Evolutionary conservation across 1,139 yeast species (phyloP).

Genomic region (Suhomyces panamericanus): DNA sequence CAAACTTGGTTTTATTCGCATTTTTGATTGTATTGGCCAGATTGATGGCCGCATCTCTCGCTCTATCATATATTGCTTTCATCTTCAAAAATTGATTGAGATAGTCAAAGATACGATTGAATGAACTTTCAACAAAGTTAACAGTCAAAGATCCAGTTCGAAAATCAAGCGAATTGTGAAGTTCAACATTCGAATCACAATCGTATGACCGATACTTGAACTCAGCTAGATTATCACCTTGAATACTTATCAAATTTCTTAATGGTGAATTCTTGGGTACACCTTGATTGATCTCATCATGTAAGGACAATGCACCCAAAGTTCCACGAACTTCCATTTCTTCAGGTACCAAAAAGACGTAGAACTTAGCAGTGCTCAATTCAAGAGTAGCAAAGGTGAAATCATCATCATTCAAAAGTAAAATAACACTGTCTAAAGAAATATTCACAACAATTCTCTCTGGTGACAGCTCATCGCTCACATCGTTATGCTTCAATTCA

Average conservation of each 20-base stretch:
- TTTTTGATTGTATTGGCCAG: slow-evolving; percentile 67
- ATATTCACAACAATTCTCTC: slow-evolving; percentile 72
- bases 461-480: slow-evolving; percentile 56
- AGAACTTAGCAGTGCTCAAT: slow-evolving; percentile 71
- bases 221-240: slow-evolving; percentile 82
- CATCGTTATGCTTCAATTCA: slow-evolving; percentile 62
- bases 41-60: slow-evolving; percentile 77
- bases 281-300: slow-evolving; percentile 73
- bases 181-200: slow-evolving; percentile 51
- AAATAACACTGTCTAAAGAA: slow-evolving; percentile 68
- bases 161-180: slow-evolving; percentile 61
- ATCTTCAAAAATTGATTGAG: slow-evolving; percentile 75
- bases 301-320: slow-evolving; percentile 77
- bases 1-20: slow-evolving; percentile 66
- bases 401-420: slow-evolving; percentile 82
- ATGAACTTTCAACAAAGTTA: slow-evolving; percentile 79
- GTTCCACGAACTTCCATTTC: slow-evolving; percentile 73
- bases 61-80: slow-evolving; percentile 84
- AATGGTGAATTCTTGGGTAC: slow-evolving; percentile 58
- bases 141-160: slow-evolving; percentile 73
- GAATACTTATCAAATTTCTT: slow-evolving; percentile 72
- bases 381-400: slow-evolving; percentile 76
- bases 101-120: slow-evolving; percentile 64
- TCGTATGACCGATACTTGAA: slow-evolving; percentile 82
- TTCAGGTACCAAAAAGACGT: slow-evolving; percentile 70